Percentiles rank a stretch among this genome's conserved stretches.
These are phyloP conservation scores for Naganishia antarctica DNA, from an alignment of 768 basidiomycete genomes.

Conservation along the genomic window DNA sequence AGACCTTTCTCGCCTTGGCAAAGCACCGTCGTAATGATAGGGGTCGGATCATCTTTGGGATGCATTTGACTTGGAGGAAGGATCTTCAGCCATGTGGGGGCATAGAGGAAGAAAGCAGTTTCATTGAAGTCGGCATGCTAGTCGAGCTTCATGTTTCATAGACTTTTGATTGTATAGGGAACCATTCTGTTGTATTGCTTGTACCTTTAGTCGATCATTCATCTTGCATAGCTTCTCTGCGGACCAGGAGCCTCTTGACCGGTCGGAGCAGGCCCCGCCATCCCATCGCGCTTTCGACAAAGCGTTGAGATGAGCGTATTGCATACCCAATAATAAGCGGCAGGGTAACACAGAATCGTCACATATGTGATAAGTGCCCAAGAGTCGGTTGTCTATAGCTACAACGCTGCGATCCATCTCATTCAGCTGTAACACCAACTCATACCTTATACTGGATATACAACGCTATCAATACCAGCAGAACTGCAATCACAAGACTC, in stretches of 20 bases:
- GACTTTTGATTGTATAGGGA: background rate
- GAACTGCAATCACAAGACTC: background rate
- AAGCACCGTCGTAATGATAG: conserved; percentile 25
- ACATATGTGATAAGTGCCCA: too few species aligned
- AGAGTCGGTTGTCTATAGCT: conserved; percentile 7
- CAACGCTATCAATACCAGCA: conserved; percentile 5
- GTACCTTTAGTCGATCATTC: background rate
- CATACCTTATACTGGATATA: conserved; percentile 15
- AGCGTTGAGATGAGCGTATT: too few species aligned
- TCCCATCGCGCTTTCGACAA: too few species aligned
- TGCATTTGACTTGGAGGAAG: conserved; percentile 27
- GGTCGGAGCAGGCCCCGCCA: too few species aligned
- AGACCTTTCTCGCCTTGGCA: conserved; percentile 31
- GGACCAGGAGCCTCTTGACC: too few species aligned
- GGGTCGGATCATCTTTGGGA: conserved; percentile 34
- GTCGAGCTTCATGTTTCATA: conserved; percentile 9
- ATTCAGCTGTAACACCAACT: background rate
- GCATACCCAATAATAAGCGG: too few species aligned
- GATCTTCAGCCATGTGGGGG: background rate
- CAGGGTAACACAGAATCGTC: too few species aligned
- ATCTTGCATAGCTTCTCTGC: background rate
- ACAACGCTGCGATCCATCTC: background rate
- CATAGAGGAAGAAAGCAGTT: background rate
- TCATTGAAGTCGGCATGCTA: conserved; percentile 6
- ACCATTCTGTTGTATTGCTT: conserved; percentile 1